These are phyloP conservation scores for Gyromitra esculenta DNA, from an alignment of 2,329 filamentous ascomycete species.

Conservation along the genomic window DNA sequence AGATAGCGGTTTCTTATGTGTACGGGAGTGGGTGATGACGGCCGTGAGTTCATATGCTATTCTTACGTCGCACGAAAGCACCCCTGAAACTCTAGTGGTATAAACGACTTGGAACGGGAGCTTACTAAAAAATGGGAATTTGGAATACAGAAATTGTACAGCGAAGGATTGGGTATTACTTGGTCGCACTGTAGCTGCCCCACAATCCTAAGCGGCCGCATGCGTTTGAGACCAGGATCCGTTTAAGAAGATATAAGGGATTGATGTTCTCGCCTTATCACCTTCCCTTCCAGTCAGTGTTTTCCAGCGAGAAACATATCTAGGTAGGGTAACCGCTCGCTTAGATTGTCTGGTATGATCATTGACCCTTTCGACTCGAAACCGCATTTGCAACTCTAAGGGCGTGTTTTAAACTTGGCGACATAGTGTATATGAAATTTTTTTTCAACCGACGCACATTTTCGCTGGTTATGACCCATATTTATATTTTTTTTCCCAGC, in stretches of 20 bases:
- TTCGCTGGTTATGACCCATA: background rate
- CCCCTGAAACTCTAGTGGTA: background rate
- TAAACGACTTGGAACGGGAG: background rate
- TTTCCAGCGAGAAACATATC: background rate
- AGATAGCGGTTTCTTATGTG: background rate
- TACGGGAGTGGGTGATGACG: background rate
- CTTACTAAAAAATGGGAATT: background rate
- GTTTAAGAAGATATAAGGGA: background rate
- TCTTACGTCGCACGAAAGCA: background rate
- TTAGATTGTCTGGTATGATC: constrained; percentile 23
- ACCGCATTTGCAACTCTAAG: constrained; percentile 2
- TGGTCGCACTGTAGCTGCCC: background rate
- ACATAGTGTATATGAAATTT: constrained; percentile 3
- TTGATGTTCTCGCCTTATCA: constrained; percentile 8
- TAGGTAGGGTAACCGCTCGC: constrained; percentile 32
- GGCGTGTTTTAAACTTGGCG: constrained; percentile 24
- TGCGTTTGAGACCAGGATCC: background rate
- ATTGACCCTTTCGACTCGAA: constrained; percentile 36
- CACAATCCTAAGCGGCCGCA: constrained; percentile 2
- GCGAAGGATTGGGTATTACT: background rate
- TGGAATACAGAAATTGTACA: background rate
- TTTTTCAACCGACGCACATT: constrained; percentile 15
- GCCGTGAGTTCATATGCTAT: background rate
- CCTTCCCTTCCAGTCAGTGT: background rate
- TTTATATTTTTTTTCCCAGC: background rate